These are phyloP conservation scores for Chalciporus pseudorubinellus DNA, from an alignment of 768 basidiomycete species.

Conservation along the genomic window DNA sequence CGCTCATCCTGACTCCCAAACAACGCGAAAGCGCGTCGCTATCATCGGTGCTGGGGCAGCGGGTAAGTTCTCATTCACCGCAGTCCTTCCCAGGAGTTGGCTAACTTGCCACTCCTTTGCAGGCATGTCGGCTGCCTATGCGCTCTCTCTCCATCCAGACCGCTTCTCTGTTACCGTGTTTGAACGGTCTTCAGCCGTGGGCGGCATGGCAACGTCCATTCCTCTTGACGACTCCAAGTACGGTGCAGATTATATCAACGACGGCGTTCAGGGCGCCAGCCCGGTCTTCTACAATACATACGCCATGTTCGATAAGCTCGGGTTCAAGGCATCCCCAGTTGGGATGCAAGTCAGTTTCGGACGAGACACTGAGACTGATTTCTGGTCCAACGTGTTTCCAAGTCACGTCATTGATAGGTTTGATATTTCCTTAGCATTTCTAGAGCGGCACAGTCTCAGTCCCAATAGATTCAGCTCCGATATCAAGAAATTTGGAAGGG, in stretches of 20 bases:
- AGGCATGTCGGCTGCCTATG: conserved; percentile 35
- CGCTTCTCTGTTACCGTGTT: conserved; percentile 32
- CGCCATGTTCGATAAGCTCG: conserved; percentile 34
- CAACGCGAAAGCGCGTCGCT: no score
- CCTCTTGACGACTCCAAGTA: conserved; percentile 29
- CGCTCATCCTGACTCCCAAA: no score
- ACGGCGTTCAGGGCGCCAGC: conserved; percentile 36
- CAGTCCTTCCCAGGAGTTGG: no score
- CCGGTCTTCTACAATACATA: conserved; percentile 37
- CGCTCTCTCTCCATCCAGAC: conserved; percentile 32
- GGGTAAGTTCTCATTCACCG: no score
- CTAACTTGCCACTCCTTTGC: conserved; percentile 15
- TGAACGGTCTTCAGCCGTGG: conserved; percentile 26
- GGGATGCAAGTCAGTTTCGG: conserved; percentile 28
- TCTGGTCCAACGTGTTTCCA: conserved; percentile 20
- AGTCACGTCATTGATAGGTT: not conserved
- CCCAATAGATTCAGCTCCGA: conserved; percentile 5
- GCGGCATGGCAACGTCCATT: conserved; percentile 37
- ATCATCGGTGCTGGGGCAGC: no score
- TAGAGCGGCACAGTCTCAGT: no score
- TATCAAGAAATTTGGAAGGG: conserved; percentile 5
- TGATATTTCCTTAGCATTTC: no score
- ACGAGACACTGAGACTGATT: not conserved
- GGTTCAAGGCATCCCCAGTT: conserved; percentile 32
- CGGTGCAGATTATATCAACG: conserved; percentile 37